Evolutionary conservation across 345 rosid genomes (phyloP).

Genomic region (Mallotus nudiflorus): DNA sequence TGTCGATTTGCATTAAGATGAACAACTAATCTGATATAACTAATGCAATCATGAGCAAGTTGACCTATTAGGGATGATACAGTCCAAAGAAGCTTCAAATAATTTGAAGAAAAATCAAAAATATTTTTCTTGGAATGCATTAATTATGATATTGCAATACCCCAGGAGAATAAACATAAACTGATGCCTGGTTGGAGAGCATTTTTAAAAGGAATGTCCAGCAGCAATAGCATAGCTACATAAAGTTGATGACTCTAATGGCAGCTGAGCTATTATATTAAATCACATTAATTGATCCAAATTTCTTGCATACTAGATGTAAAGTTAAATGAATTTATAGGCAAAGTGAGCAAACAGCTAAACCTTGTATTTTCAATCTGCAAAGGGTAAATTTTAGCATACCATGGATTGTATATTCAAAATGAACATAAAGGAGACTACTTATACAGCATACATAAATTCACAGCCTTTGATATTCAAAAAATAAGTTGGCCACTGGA

Average conservation of each 20-base stretch:
- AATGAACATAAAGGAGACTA: neutral
- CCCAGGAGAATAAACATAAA: neutral
- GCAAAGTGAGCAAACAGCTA: neutral
- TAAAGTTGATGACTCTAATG: neutral
- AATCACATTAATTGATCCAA: neutral
- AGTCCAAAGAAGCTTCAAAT: neutral
- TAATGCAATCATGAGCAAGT: neutral
- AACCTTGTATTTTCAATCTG: neutral
- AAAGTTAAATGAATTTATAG: neutral
- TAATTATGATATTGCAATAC: neutral
- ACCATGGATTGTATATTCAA: neutral
- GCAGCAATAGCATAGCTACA: conserved; percentile 9
- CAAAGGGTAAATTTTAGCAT: neutral
- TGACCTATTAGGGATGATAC: neutral
- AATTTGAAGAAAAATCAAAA: neutral
- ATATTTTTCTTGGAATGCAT: neutral
- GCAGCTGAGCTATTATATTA: neutral
- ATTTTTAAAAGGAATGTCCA: neutral
- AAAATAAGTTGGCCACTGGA: neutral
- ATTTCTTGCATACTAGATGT: neutral
- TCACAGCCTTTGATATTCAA: neutral
- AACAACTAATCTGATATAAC: neutral
- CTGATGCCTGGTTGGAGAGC: neutral
- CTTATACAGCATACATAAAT: neutral
- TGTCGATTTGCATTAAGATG: neutral